A percentile compares a stretch with the other conserved stretches of the same genome.
These are phyloP conservation scores for Arthroderma sp. DNA, from an alignment of 2,329 filamentous ascomycete species.

Conservation along the genomic window DNA sequence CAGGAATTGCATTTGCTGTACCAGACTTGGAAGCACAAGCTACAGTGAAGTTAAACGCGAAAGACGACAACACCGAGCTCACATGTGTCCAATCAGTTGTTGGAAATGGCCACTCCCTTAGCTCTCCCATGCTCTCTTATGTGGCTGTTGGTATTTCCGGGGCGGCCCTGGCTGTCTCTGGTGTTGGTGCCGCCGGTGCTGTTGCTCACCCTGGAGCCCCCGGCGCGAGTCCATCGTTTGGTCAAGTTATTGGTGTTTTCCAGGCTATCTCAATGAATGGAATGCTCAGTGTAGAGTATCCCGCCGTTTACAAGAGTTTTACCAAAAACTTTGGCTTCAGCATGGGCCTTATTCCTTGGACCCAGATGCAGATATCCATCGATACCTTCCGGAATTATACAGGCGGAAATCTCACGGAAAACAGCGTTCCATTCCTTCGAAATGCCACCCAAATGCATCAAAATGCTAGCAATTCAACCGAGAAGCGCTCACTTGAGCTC, in stretches of 20 bases:
- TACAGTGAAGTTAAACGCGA: slow-evolving; percentile 58
- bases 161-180: slow-evolving; percentile 64
- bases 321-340: slow-evolving; percentile 90
- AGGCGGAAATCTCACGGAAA: slow-evolving; percentile 73
- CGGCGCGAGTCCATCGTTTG: slow-evolving; percentile 68
- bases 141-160: slow-evolving; percentile 73
- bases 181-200: slow-evolving; percentile 55
- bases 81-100: slow-evolving; percentile 76
- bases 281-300: slow-evolving; percentile 86
- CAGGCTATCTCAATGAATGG: slow-evolving; percentile 90
- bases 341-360: slow-evolving; percentile 71
- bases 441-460: slow-evolving; percentile 65
- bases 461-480: slow-evolving; percentile 43
- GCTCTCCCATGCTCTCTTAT: slow-evolving; percentile 65
- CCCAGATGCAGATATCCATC: slow-evolving; percentile 65
- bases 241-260: slow-evolving; percentile 77
- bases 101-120: slow-evolving; percentile 74
- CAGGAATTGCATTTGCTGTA: slow-evolving; percentile 75
- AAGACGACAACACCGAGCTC: slow-evolving; percentile 49
- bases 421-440: slow-evolving; percentile 61
- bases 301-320: slow-evolving; percentile 77
- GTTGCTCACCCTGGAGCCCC: slow-evolving; percentile 49
- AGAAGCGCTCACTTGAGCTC: slow-evolving; percentile 45
- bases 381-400: slow-evolving; percentile 70
- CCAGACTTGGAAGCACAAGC: slow-evolving; percentile 83